phyloP scores from a whole-genome alignment of 2,329 filamentous ascomycete genomes.

The Ustulina deusta region DNA sequence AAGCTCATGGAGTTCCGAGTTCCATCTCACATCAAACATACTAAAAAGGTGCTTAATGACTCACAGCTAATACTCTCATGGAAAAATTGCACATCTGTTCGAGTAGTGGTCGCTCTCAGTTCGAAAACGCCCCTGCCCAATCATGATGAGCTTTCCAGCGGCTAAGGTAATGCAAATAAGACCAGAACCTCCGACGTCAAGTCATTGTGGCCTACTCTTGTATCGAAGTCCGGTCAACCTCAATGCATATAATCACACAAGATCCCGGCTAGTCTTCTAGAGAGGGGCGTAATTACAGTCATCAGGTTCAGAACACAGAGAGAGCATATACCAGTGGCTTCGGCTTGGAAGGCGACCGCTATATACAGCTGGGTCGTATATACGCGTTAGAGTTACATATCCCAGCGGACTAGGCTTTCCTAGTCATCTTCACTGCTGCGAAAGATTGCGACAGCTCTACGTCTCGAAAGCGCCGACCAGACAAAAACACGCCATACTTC shows the following conservation, averaged over 20 bases:
- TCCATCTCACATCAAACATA: conserved; percentile 20
- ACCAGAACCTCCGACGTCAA: not conserved
- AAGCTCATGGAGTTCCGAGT: conserved; percentile 31
- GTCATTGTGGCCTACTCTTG: not conserved
- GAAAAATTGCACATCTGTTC: not conserved
- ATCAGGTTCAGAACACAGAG: not conserved
- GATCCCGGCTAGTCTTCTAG: not conserved
- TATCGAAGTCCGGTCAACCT: not conserved
- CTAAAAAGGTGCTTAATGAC: conserved; percentile 6
- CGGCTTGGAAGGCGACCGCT: conserved; percentile 13
- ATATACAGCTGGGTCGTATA: conserved; percentile 37
- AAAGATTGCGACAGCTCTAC: conserved; percentile 20
- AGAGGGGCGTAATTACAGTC: not conserved
- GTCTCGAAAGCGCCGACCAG: conserved; percentile 20
- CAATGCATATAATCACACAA: not conserved
- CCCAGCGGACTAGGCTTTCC: conserved; percentile 24
- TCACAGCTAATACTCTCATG: not conserved
- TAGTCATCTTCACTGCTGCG: conserved; percentile 17
- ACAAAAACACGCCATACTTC: conserved; percentile 26
- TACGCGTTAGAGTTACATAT: conserved; percentile 29
- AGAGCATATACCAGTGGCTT: conserved; percentile 2
- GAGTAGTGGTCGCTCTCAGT: not conserved
- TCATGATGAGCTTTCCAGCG: not conserved
- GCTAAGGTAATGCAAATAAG: not conserved
- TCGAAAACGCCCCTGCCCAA: not conserved